These are phyloP conservation scores for Aureobasidium sp. DNA, from an alignment of 2,329 filamentous ascomycete species.

Conservation along the genomic window DNA sequence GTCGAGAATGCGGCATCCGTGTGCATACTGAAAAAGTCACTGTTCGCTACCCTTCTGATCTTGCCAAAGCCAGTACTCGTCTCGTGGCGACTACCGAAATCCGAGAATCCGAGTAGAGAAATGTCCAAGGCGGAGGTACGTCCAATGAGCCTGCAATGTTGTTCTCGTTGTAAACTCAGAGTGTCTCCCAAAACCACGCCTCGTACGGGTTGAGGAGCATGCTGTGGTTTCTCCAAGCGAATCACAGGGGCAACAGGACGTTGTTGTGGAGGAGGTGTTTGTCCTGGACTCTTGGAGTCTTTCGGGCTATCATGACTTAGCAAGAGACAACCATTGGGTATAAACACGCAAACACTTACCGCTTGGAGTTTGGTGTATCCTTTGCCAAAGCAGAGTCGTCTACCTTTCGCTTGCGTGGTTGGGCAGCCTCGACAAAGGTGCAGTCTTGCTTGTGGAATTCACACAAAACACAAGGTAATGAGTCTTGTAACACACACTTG, in stretches of 20 bases:
- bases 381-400: slow-evolving; percentile 44
- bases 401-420: slow-evolving; percentile 72
- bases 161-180: slow-evolving; percentile 67
- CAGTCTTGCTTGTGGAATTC: slow-evolving; percentile 72
- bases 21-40: slow-evolving; percentile 74
- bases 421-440: slow-evolving; percentile 69
- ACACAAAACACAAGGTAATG: slow-evolving; percentile 66
- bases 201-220: slow-evolving; percentile 12
- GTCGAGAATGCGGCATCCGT: slow-evolving; percentile 67
- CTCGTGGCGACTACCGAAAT: slow-evolving; percentile 75
- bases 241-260: neutral
- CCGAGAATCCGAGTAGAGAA: slow-evolving; percentile 71
- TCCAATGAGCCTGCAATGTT: slow-evolving; percentile 77
- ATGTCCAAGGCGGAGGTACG: slow-evolving; percentile 78
- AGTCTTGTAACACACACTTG: slow-evolving; percentile 72
- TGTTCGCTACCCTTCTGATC: slow-evolving; percentile 67
- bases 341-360: slow-evolving; percentile 17
- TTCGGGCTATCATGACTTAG: slow-evolving; percentile 3
- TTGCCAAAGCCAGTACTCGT: slow-evolving; percentile 58
- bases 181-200: slow-evolving; percentile 34
- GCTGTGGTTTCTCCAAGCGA: slow-evolving; percentile 14
- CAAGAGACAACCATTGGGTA: neutral
- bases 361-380: slow-evolving; percentile 22
- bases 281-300: slow-evolving; percentile 10
- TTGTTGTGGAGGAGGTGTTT: slow-evolving; percentile 11